phyloP scores from a whole-genome alignment of 1,284 basidiomycete species.

The Mycosarcoma mackinlayi region DNA sequence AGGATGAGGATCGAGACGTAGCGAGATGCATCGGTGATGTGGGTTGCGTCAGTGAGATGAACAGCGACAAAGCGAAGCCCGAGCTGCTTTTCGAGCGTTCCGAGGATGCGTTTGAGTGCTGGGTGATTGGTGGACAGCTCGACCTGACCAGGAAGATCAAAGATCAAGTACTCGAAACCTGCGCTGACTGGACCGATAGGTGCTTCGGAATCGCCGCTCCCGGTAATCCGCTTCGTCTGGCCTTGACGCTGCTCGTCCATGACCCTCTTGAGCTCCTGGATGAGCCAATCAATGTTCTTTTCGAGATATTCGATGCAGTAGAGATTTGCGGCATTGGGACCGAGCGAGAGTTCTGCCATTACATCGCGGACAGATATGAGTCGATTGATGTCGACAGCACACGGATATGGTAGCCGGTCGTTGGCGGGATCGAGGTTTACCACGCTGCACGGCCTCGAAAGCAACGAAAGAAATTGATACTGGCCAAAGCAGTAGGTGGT shows the following conservation, averaged over 20 bases:
- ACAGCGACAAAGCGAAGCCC: slow-evolving; percentile 86
- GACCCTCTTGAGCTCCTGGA: slow-evolving; percentile 72
- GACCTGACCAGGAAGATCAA: slow-evolving; percentile 97
- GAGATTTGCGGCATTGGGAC: slow-evolving; percentile 96
- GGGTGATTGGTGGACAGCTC: slow-evolving; percentile 93
- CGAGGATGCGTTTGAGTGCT: slow-evolving; percentile 75
- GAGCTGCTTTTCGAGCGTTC: slow-evolving; percentile 78
- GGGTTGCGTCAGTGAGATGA: slow-evolving; percentile 94
- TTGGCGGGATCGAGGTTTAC: slow-evolving; percentile 98
- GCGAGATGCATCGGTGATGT: slow-evolving; percentile 94
- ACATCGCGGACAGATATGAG: slow-evolving; percentile 89
- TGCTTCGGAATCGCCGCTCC: slow-evolving; percentile 20
- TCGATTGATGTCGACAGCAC: slow-evolving; percentile 84
- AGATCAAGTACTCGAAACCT: slow-evolving; percentile 80
- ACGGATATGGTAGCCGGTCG: slow-evolving; percentile 87
- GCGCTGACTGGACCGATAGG: slow-evolving; percentile 31
- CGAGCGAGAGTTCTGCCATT: slow-evolving; percentile 85
- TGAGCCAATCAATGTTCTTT: slow-evolving; percentile 93
- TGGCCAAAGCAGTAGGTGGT: slow-evolving; percentile 62
- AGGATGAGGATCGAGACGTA: slow-evolving; percentile 93
- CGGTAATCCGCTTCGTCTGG: slow-evolving; percentile 28
- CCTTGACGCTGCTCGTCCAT: slow-evolving; percentile 48
- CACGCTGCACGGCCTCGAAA: slow-evolving; percentile 84
- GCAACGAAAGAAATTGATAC: slow-evolving; percentile 79
- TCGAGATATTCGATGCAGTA: slow-evolving; percentile 99